Base-by-base conservation (phyloP, 2,329 filamentous ascomycete species). In the Exophiala dermatitidis region DNA sequence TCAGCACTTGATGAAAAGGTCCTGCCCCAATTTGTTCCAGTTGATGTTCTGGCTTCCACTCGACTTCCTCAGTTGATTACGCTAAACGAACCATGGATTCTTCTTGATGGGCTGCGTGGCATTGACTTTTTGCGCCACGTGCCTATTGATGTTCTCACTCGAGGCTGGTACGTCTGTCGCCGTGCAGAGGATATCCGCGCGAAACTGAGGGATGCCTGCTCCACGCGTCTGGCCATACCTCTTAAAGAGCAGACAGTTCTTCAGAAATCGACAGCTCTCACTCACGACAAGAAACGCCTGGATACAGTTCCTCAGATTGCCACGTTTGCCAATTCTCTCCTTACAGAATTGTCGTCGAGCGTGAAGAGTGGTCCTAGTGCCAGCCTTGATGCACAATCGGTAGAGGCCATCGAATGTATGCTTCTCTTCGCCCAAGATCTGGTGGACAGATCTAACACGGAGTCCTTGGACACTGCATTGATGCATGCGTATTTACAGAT, bases 401-500 rank as follows among this genome's bases (percentile, higher is more conserved):
- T 58, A 8, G 51, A 48, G 3, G 53, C 45, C n/a, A 19, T 48
- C n/a, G 53, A 51, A 26, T 49, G 66, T 7, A 62, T 75, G 2
- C 63, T 73, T 28, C 62, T 62, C 12, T 71, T 79, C 51, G 77
- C 77, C 62, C 73, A 71, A 66, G 75, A 79, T 56, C 67, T 81
- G 32, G 68, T 76, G 38, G 58, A 65, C 38, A 64, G 78, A 33
- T 69, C 72, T 10, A 63, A 70, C 45, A 65, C 66, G 6, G 62
- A 62, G 3, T 66, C 68, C 28, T 71, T 82, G 41, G 75, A 82
- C 53, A 73, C 78, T 43, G 76, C 76, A 5, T 68, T 72, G 6
- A 79, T 81, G 57, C 75, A 80, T 56, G 75, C 77, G 2, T 79
- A 80, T 57, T 68, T 82, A 10, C 68, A 72, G 48, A 64, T 72